A percentile compares a stretch with the other conserved stretches of the same genome.
Evolutionary conservation across 2,329 filamentous ascomycete genomes (phyloP).

Genomic region (Stemphylium beticola): DNA sequence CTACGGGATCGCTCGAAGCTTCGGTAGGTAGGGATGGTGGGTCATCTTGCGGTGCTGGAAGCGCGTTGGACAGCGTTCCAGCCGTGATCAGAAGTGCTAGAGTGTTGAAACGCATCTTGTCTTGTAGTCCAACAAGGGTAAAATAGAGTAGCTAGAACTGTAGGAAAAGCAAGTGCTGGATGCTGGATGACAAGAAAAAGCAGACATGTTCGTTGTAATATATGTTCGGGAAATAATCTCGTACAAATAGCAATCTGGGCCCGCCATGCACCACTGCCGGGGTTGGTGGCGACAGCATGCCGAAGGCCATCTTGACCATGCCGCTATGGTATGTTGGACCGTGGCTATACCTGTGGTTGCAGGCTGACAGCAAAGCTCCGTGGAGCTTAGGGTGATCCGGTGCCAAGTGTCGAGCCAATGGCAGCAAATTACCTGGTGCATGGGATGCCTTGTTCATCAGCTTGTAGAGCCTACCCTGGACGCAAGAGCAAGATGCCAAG

Average conservation of each 20-base stretch:
- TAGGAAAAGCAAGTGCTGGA: neutral
- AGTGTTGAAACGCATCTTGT: constrained; percentile 36
- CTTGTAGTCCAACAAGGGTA: neutral
- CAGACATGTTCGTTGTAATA: neutral
- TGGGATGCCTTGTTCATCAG: neutral
- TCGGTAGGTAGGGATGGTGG: constrained; percentile 22
- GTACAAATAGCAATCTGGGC: neutral
- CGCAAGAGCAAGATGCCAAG: neutral
- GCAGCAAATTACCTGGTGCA: neutral
- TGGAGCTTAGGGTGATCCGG: neutral
- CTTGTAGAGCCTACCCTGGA: neutral
- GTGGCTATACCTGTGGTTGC: constrained; percentile 1
- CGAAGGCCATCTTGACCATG: constrained; percentile 1
- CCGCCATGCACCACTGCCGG: constrained; percentile 5
- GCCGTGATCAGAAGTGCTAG: constrained; percentile 32
- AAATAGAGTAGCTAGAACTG: neutral
- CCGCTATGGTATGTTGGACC: constrained; percentile 3
- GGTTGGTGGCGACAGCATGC: constrained; percentile 1
- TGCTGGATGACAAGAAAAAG: neutral
- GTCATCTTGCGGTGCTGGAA: constrained; percentile 30
- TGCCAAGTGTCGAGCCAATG: neutral
- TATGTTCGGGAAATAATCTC: neutral
- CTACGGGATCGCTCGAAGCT: constrained; percentile 28
- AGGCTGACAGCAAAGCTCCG: neutral
- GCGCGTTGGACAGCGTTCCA: constrained; percentile 31